Evolutionary conservation across 306 rosid genomes (phyloP).

Genomic region (Pyrus pyrifolia): DNA sequence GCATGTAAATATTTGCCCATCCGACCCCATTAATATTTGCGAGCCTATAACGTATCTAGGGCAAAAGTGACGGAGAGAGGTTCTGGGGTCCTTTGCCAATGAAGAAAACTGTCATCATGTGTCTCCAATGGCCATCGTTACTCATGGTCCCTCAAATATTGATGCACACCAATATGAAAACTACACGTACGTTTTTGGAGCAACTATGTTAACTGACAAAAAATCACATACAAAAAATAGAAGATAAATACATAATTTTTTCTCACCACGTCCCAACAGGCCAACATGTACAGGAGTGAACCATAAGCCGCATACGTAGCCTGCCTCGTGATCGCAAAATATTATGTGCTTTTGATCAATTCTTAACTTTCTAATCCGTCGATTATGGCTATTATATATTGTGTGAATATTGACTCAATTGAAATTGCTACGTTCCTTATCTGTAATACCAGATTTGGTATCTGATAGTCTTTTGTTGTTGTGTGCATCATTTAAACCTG

Average conservation of each 20-base stretch:
- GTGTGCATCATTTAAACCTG: not conserved
- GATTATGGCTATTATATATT: not conserved
- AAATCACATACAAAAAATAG: not conserved
- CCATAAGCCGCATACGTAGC: constrained; percentile 56
- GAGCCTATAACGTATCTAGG: constrained; percentile 11
- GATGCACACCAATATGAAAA: constrained; percentile 27
- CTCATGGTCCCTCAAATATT: constrained; percentile 32
- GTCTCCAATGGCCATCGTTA: not conserved
- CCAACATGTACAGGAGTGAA: constrained; percentile 40
- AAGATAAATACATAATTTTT: constrained; percentile 5
- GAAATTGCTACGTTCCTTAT: not conserved
- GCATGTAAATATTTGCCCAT: not conserved
- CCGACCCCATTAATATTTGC: not conserved
- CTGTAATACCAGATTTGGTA: not conserved
- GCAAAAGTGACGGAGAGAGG: not conserved
- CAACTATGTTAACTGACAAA: constrained; percentile 21
- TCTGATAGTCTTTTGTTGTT: not conserved
- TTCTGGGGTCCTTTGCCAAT: constrained; percentile 17
- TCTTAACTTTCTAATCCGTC: not conserved
- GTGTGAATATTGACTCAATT: not conserved
- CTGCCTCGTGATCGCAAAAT: constrained; percentile 39
- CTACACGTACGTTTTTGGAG: constrained; percentile 43
- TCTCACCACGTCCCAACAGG: constrained; percentile 28
- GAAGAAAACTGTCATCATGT: not conserved
- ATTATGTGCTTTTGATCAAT: constrained; percentile 7